Base-by-base conservation (phyloP, 129 eudicot species). In the Oenanthe sinensis region DNA sequence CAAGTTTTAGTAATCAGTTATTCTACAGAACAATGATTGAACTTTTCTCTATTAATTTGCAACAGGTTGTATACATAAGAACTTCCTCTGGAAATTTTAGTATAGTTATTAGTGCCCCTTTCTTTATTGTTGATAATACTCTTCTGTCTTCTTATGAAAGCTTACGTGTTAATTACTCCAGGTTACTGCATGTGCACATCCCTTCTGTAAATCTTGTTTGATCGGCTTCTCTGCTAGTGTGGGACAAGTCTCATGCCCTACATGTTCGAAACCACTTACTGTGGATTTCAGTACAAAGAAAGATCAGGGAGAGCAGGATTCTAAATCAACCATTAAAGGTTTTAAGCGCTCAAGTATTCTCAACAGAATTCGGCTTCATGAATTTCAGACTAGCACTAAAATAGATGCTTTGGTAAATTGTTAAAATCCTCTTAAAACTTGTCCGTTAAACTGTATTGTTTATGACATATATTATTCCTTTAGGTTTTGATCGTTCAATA, bases 341-440 rank as follows among this genome's bases (percentile, higher is more conserved):
- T 91, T 85, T 75, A 95, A 85, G 85, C 69, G 89, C 6, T 75
- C 96, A 65, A 95, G 98, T 82, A 95, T 95, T 76, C 80, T 95
- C 71, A 91, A 95, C 75, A 88, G 98, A 78, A 85, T 95, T 63
- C 75, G 58, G 75, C 87, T 95, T n/a, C 88, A 86, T 74, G 85
- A 85, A 54, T 95, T 95, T 79, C 98, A 91, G 84, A 88, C 98
- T 72, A 95, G 98, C 88, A 95, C 98, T 39, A 95, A 95, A 86
- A 90, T 95, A 30, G 98, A 95, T 36, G 98, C 98, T 79, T 79
- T 95, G 92, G 98, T 95, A 88, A 37, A 85, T 85, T 69, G 5
- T 39, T 37, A 26, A 42, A 46, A 12, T 45, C 40, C 40, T 46
- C 9, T 45, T 26, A 46, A 46, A 45, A 24, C 12, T 4, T 46